These are phyloP conservation scores for Pyricularia grisea DNA, from an alignment of 2,329 filamentous ascomycete species.

Conservation along the genomic window DNA sequence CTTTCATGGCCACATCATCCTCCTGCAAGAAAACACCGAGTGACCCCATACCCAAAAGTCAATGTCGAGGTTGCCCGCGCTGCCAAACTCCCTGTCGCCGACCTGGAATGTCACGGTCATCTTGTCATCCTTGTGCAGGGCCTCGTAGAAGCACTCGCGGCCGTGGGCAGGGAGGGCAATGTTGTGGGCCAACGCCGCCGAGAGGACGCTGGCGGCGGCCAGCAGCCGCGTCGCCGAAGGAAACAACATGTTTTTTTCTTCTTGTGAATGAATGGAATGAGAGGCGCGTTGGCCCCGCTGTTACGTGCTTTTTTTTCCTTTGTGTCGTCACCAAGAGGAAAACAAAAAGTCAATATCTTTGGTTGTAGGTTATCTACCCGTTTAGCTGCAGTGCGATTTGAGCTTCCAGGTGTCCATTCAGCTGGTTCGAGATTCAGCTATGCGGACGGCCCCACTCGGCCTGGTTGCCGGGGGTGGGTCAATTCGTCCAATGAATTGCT, in stretches of 20 bases:
- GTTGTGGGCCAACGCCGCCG: constrained; percentile 74
- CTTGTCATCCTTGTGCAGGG: constrained; percentile 83
- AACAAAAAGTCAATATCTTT: neutral
- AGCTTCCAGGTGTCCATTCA: neutral
- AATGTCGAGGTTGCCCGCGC: constrained; percentile 87
- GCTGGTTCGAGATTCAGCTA: neutral
- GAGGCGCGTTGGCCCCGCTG: neutral
- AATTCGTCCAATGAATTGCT: neutral
- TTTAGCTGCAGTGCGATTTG: neutral
- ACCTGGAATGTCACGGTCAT: constrained; percentile 99
- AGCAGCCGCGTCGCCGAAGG: constrained; percentile 28
- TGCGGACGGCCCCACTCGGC: neutral
- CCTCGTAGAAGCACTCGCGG: constrained; percentile 95
- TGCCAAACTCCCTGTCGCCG: constrained; percentile 90
- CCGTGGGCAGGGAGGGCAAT: constrained; percentile 91
- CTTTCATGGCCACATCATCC: neutral
- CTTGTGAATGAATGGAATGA: neutral
- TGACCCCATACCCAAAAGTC: constrained; percentile 80
- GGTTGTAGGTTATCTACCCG: neutral
- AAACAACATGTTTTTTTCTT: constrained; percentile 28
- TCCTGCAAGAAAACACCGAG: neutral
- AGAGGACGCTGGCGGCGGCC: constrained; percentile 40
- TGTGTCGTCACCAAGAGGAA: neutral
- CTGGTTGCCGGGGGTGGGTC: neutral
- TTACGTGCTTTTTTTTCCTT: neutral